phyloP scores from a whole-genome alignment of 805 yeast species.

The Ogataea trehalophila region DNA sequence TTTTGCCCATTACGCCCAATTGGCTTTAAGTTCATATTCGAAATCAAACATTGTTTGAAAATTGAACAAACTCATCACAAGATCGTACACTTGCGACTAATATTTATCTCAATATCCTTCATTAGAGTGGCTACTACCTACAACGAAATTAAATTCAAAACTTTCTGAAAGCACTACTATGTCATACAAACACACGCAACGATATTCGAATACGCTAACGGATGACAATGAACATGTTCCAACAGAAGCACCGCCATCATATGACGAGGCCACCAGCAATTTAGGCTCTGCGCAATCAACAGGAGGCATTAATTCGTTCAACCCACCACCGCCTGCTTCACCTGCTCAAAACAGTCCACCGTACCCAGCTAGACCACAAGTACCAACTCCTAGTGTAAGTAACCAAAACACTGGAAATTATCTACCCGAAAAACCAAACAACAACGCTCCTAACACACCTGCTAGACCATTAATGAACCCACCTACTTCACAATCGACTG shows the following conservation, averaged over 20 bases:
- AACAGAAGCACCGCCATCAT: slow-evolving; percentile 10
- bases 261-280: slow-evolving; percentile 9
- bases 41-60: too few species aligned
- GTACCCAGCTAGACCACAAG: neutral
- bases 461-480: slow-evolving; percentile 3
- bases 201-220: neutral
- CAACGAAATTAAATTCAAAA: too few species aligned
- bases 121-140: too few species aligned
- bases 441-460: slow-evolving; percentile 8
- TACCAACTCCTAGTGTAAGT: too few species aligned
- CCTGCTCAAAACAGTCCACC: slow-evolving; percentile 2
- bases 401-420: too few species aligned
- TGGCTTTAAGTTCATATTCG: too few species aligned
- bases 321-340: slow-evolving; percentile 18
- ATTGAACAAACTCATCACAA: too few species aligned
- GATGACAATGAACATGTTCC: slow-evolving; percentile 7
- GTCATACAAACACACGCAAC: neutral
- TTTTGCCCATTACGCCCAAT: too few species aligned
- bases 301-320: slow-evolving; percentile 20
- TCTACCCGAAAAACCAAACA: neutral
- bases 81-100: too few species aligned
- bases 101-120: too few species aligned
- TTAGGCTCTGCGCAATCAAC: slow-evolving; percentile 34
- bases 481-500: neutral
- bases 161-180: neutral